Evolutionary conservation across 2,329 filamentous ascomycete genomes (phyloP).

Genomic region (Aspergillus ustus): DNA sequence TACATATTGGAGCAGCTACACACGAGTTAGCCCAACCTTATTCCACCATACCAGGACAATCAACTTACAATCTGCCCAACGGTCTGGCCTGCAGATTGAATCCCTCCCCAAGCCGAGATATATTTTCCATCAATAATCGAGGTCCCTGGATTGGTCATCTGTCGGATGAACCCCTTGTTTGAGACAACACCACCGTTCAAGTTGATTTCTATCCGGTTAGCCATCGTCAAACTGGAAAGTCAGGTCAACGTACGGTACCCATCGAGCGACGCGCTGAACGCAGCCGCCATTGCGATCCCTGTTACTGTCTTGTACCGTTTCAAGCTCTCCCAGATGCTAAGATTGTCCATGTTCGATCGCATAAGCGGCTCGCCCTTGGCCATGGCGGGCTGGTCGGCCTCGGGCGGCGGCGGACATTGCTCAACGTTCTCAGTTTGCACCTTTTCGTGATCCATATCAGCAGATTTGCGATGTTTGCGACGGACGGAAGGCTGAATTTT

Average conservation of each 20-base stretch:
- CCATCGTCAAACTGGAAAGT: neutral
- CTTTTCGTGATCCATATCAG: constrained; percentile 2
- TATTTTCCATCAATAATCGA: constrained; percentile 42
- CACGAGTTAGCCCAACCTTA: neutral
- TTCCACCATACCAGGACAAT: no score
- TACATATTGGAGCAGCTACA: constrained; percentile 39
- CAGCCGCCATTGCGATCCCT: constrained; percentile 45
- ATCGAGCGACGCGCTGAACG: constrained; percentile 49
- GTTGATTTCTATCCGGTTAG: constrained; percentile 32
- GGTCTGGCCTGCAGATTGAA: constrained; percentile 45
- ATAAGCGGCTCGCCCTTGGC: constrained; percentile 29
- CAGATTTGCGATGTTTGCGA: neutral
- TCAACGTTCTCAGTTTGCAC: constrained; percentile 11
- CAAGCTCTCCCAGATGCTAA: constrained; percentile 46
- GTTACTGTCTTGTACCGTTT: constrained; percentile 41
- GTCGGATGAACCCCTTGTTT: constrained; percentile 48
- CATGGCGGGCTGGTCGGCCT: neutral
- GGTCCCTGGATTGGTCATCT: constrained; percentile 37
- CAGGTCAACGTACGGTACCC: constrained; percentile 42
- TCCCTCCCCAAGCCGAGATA: constrained; percentile 47
- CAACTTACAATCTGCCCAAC: constrained; percentile 44
- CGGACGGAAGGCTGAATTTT: neutral
- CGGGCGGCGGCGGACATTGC: neutral
- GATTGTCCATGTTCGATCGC: constrained; percentile 44
- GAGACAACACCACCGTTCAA: constrained; percentile 47